Conservation (phyloP, 1,284 basidiomycete species). For the Malassezia japonica region DNA sequence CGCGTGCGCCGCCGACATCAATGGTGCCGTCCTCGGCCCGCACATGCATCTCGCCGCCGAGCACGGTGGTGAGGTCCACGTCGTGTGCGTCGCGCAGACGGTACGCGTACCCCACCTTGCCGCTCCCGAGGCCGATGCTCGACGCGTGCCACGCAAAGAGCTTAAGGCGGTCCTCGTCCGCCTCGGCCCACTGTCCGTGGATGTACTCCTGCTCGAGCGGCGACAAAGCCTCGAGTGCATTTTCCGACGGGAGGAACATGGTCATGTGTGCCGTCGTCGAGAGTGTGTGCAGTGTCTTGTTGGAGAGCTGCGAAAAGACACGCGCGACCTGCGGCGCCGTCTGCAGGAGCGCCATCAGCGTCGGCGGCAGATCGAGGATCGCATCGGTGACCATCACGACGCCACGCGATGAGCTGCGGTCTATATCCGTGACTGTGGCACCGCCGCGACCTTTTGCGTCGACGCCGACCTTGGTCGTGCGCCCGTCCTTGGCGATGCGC, state of each 20-base stretch:
- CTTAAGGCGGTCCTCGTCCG: conserved; percentile 33
- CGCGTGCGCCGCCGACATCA: conserved; percentile 17
- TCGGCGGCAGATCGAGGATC: conserved; percentile 66
- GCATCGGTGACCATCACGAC: conserved; percentile 64
- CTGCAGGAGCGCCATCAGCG: conserved; percentile 57
- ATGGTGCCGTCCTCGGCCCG: conserved; percentile 16
- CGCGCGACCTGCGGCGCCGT: not conserved
- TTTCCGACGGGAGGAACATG: conserved; percentile 75
- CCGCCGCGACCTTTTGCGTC: conserved; percentile 66
- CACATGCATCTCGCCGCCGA: conserved; percentile 32
- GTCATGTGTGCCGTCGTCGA: conserved; percentile 60
- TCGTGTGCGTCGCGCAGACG: conserved; percentile 7
- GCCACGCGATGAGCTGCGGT: conserved; percentile 56
- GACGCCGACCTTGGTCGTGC: not conserved
- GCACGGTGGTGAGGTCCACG: conserved; percentile 24
- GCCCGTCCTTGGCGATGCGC: conserved; percentile 46
- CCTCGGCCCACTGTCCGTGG: conserved; percentile 25
- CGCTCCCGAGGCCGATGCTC: conserved; percentile 30
- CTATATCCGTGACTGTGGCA: conserved; percentile 47
- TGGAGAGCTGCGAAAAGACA: conserved; percentile 16
- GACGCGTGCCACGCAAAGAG: conserved; percentile 42
- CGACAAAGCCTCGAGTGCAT: conserved; percentile 58
- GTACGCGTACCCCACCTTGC: conserved; percentile 29
- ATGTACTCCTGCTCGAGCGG: conserved; percentile 32
- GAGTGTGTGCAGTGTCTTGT: conserved; percentile 37